These are phyloP conservation scores for Solanum chmielewskii DNA, from an alignment of 257 asterid genomes.

Conservation along the genomic window DNA sequence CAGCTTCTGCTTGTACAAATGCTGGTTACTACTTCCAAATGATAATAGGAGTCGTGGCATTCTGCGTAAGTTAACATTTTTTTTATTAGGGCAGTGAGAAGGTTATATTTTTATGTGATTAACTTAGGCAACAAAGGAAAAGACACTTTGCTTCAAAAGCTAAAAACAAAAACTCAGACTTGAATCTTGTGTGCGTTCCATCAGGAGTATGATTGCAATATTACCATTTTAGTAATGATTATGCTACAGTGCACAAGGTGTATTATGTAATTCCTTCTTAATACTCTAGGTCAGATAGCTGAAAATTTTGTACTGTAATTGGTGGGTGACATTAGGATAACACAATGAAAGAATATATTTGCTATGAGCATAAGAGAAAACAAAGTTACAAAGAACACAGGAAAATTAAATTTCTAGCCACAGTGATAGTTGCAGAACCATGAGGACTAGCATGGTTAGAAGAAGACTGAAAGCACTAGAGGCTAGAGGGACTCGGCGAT, in stretches of 20 bases:
- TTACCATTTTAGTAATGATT: not conserved
- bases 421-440: not conserved
- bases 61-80: not conserved
- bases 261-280: not conserved
- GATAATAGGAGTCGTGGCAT: not conserved
- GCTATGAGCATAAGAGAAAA: not conserved
- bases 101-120: not conserved
- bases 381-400: not conserved
- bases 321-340: not conserved
- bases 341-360: not conserved
- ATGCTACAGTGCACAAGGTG: not conserved
- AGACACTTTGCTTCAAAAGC: not conserved
- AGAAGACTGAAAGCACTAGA: constrained; percentile 13
- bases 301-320: not conserved
- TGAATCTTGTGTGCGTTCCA: not conserved
- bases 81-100: not conserved
- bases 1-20: not conserved
- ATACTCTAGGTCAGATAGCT: not conserved
- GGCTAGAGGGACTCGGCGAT: not conserved
- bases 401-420: not conserved
- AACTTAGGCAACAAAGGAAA: not conserved
- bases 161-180: not conserved
- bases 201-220: not conserved
- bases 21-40: not conserved
- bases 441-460: constrained; percentile 10